phyloP scores from a whole-genome alignment of 2,329 filamentous ascomycete species.

The Coniochaeta sp. region DNA sequence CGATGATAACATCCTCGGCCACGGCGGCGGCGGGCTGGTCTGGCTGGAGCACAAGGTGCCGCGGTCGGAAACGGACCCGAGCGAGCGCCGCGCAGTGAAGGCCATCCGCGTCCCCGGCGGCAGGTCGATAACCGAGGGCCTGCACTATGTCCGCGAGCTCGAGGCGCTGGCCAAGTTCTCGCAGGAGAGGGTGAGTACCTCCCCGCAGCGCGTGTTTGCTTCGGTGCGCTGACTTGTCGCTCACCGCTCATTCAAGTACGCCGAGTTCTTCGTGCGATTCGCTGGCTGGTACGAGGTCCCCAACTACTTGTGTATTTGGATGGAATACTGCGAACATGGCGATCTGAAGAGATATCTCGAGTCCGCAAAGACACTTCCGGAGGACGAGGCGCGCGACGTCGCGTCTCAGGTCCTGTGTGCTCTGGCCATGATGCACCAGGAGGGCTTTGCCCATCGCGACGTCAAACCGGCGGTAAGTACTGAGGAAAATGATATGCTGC shows the following conservation, averaged over 20 bases:
- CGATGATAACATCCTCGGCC: constrained; percentile 7
- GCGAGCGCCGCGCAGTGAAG: too few species aligned
- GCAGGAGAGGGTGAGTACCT: constrained; percentile 7
- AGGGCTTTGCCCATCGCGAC: neutral
- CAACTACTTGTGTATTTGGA: constrained; percentile 13
- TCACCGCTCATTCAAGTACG: constrained; percentile 11
- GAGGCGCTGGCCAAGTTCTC: constrained; percentile 16
- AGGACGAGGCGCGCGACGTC: neutral
- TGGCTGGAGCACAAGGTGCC: constrained; percentile 6
- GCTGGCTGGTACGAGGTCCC: constrained; percentile 15
- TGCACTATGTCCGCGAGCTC: constrained; percentile 7
- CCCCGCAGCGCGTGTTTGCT: neutral
- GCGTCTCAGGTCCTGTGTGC: neutral
- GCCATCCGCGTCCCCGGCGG: too few species aligned
- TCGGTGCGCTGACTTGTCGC: neutral
- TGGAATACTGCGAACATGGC: constrained; percentile 16
- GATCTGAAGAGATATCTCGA: neutral
- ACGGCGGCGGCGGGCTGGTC: constrained; percentile 11
- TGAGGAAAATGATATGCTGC: neutral
- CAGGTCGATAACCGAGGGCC: too few species aligned
- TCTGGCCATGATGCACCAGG: neutral
- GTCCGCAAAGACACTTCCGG: neutral
- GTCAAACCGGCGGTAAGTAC: neutral
- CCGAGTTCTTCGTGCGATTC: constrained; percentile 15
- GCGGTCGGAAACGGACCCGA: too few species aligned